Base-by-base conservation (phyloP, 208 protist species). In the Hexamita inflata region DNA sequence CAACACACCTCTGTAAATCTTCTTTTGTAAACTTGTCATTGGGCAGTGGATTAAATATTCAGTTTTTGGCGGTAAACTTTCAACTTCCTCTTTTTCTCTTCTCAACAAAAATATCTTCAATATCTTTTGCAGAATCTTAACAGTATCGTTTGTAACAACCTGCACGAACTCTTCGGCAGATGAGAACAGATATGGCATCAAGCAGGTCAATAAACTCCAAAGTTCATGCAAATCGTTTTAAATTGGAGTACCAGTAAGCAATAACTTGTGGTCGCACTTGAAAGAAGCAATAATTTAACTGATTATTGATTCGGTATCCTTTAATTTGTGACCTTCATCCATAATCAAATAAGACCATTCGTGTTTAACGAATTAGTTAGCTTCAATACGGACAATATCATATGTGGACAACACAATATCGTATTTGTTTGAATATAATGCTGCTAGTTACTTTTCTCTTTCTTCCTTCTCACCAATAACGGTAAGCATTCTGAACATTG, bases 211-310 rank as follows among this genome's bases (percentile, higher is more conserved):
- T 57, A 98, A 83, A 35, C 94, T 87, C 92, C 94, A 98, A 41
- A 98, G 83, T 85, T 98, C 95, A 64, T 93, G 87, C 61, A 98
- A 74, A 82, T 98, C 95, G 84, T 96, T 98, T 85, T 97, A 91
- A 41, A 98, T 78, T 40, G 87, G 81, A 34, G 93, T 97, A 41
- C 94, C 94, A 1, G 94, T 96, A 53, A 98, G 89, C 70, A 98
- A 89, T 35, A 98, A 86, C 32, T 92, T 84, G 45, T 90, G 30
- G 13, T 34, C 0, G 1, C 53, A 24, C 19, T n/a, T 45, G 9
- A 75, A 70, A 42, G 32, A 11, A 19, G 40, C 26, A 40, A 75
- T 11, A 0, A 39, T 45, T 15, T 41, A n/a, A 15, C 40, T 35
- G 0, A 79, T 35, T 30, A 45, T 0, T 32, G 76, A 58, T 0